Base-by-base conservation (phyloP, 78 protist genomes). In the Polysphondylium violaceum region DNA sequence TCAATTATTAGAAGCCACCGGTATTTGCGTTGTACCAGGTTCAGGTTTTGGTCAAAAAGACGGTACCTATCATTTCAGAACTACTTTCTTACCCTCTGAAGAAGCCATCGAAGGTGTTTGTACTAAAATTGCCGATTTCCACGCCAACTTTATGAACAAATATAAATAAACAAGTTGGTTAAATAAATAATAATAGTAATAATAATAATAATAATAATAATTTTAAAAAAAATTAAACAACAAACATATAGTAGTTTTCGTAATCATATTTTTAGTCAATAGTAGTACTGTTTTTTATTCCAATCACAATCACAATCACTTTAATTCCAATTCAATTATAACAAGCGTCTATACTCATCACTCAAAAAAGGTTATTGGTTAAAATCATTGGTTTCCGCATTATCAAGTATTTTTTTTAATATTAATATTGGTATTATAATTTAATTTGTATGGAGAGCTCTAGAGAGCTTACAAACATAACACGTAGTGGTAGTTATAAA, bases 41-140 rank as follows among this genome's bases (percentile, higher is more conserved):
- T 58, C 94, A 7, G 99, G 99, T 9, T 99, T 99, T 83, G 97
- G 94, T 23, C 99, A 99, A 86, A 36, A 14, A 33, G 96, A 79
- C 7, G 99, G 99, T 12, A 98, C 99, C 43, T 98, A 51, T 69
- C 99, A 99, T 87, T 97, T 98, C 92, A 93, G 99, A 41, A 96
- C 97, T 19, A 98, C 99, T 47, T 97, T 99, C 95, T 85, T 99
- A 9, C 99, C 99, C 1, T 92, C 95, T 3, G 99, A 98, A 88
- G 96, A 97, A 41, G 71, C 94, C 25, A 92, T 99, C 69, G 98
- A 88, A 69, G 87, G 40, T 12, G 97, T 98, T 29, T 58, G 94
- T 27, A 87, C 50, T 1, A 38, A 33, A 29, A 59, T 98, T 6
- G 83, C 77, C 17, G 64, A 74, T 29, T 97, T 95, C 95, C 97